Evolutionary conservation across 2,329 filamentous ascomycete species (phyloP).

Genomic region (Sordariomycetes sp.): DNA sequence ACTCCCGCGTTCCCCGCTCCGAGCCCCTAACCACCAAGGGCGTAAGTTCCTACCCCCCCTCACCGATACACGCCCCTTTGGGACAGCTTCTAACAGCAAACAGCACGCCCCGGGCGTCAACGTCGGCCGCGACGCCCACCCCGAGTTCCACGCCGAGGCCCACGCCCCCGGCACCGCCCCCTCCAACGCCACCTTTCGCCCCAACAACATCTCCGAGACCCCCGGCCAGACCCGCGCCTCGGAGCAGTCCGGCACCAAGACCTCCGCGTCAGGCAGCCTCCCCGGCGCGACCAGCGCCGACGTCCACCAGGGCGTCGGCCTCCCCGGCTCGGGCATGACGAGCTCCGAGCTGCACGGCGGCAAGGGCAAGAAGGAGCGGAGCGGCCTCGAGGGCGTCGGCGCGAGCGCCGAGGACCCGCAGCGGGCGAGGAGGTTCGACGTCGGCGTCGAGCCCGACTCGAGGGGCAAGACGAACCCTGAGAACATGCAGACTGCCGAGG

Average conservation of each 20-base stretch:
- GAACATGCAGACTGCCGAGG: background rate
- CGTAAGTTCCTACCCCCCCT: constrained; percentile 23
- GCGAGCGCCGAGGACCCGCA: constrained; percentile 16
- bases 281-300: constrained; percentile 24
- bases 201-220: constrained; percentile 20
- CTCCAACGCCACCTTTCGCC: constrained; percentile 21
- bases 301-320: constrained; percentile 27
- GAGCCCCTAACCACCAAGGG: constrained; percentile 40
- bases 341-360: constrained; percentile 24
- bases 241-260: constrained; percentile 9
- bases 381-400: constrained; percentile 24
- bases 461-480: background rate
- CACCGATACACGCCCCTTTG: background rate
- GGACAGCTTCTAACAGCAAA: constrained; percentile 3
- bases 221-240: constrained; percentile 21
- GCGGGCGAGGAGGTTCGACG: constrained; percentile 16
- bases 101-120: constrained; percentile 52
- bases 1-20: constrained; percentile 31
- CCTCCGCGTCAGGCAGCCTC: constrained; percentile 22
- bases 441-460: constrained; percentile 4
- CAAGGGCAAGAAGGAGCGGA: constrained; percentile 20
- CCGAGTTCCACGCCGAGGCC: constrained; percentile 51
- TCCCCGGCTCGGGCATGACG: constrained; percentile 27
- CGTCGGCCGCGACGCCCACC: constrained; percentile 41
- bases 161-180: constrained; percentile 53